Percentiles rank a stretch among this genome's conserved stretches.
Evolutionary conservation across 2,329 filamentous ascomycete species (phyloP).

Genomic region (Fusarium azukiicola): DNA sequence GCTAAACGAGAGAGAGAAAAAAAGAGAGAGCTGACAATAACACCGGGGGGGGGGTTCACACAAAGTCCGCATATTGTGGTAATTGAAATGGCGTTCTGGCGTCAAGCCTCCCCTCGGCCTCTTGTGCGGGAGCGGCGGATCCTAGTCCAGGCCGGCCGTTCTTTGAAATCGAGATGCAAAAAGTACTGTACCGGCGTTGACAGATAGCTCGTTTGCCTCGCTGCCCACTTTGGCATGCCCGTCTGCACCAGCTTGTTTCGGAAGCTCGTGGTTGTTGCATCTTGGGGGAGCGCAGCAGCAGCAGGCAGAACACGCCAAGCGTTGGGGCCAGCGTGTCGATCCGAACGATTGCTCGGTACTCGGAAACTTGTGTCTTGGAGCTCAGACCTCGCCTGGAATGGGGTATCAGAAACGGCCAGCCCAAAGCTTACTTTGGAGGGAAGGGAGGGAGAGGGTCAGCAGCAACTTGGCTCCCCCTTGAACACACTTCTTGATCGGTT

Average conservation of each 20-base stretch:
- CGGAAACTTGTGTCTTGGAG: constrained; percentile 29
- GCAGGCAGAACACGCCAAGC: constrained; percentile 7
- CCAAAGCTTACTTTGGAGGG: constrained; percentile 14
- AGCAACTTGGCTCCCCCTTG: background rate
- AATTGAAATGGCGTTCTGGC: constrained; percentile 11
- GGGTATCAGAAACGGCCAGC: constrained; percentile 23
- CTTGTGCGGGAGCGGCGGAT: constrained; percentile 2
- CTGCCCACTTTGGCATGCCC: background rate
- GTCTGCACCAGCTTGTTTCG: constrained; percentile 14
- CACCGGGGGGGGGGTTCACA: background rate
- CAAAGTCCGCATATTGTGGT: constrained; percentile 6
- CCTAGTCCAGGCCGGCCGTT: background rate
- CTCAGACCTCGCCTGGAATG: constrained; percentile 28
- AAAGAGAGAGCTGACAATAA: background rate
- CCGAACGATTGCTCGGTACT: constrained; percentile 13
- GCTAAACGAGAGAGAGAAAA: background rate
- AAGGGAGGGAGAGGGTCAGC: background rate
- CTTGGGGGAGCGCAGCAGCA: background rate
- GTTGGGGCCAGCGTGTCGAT: background rate
- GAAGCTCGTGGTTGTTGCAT: background rate
- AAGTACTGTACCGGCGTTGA: background rate
- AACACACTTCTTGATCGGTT: background rate
- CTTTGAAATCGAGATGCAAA: constrained; percentile 15
- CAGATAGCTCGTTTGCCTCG: background rate
- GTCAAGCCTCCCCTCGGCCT: constrained; percentile 2